phyloP scores from a whole-genome alignment of 1,139 yeast species.

The Debaryomyces sp. region DNA sequence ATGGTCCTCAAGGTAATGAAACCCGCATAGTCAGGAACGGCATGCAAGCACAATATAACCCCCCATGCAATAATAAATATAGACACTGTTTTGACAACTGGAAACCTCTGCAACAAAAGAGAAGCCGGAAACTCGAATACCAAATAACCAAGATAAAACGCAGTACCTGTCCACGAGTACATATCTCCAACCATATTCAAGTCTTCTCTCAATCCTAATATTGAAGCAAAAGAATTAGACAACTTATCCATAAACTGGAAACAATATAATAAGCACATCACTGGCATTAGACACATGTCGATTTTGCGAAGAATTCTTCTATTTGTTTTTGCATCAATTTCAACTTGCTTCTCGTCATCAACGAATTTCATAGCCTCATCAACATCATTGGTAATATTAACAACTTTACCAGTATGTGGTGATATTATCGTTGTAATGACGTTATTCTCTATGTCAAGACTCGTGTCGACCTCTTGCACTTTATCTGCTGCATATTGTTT shows the following conservation, averaged over 20 bases:
- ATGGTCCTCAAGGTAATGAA: constrained; percentile 28
- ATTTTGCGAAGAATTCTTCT: constrained; percentile 42
- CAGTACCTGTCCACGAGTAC: constrained; percentile 58
- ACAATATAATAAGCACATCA: constrained; percentile 55
- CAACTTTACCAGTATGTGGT: constrained; percentile 27
- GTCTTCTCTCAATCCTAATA: constrained; percentile 55
- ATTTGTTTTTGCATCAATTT: constrained; percentile 17
- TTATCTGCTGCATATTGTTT: background rate
- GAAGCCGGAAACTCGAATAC: constrained; percentile 49
- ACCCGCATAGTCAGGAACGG: constrained; percentile 28
- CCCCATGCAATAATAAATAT: constrained; percentile 30
- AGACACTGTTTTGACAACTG: constrained; percentile 28
- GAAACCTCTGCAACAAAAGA: constrained; percentile 36
- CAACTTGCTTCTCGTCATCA: constrained; percentile 11
- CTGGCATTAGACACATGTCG: constrained; percentile 53
- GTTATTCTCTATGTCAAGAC: constrained; percentile 8
- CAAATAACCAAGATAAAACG: constrained; percentile 56
- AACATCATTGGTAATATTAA: constrained; percentile 20
- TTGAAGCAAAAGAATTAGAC: constrained; percentile 58
- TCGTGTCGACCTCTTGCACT: constrained; percentile 1
- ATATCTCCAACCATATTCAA: constrained; percentile 48
- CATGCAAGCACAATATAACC: constrained; percentile 23
- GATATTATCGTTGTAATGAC: constrained; percentile 31
- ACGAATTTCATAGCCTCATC: constrained; percentile 30
- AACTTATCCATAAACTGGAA: constrained; percentile 65